Percentiles rank a stretch among this genome's conserved stretches.
These are phyloP conservation scores for Trypethelium eluteriae DNA, from an alignment of 495 filamentous ascomycete species.

Conservation along the genomic window DNA sequence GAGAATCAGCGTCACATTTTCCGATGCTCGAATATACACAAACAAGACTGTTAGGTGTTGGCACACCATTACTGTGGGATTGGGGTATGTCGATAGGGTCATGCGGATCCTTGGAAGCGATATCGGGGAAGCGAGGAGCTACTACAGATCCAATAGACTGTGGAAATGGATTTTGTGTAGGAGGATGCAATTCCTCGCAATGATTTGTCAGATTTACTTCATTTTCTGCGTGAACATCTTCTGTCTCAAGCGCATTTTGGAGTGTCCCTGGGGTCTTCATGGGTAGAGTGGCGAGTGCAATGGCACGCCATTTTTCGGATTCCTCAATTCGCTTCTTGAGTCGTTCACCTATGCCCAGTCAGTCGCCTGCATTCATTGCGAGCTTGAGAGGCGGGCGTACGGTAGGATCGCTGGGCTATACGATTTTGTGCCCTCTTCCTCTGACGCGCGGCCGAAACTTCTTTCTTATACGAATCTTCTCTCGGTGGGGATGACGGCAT, in stretches of 20 bases:
- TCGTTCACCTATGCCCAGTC: neutral
- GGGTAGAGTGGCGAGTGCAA: neutral
- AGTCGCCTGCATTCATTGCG: neutral
- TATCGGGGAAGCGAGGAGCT: neutral
- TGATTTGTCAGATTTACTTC: neutral
- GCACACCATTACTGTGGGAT: neutral
- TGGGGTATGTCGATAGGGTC: neutral
- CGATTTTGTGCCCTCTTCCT: neutral
- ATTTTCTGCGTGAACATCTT: neutral
- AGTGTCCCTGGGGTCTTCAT: neutral
- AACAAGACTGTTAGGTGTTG: neutral
- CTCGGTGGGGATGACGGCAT: neutral
- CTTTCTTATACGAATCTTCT: neutral
- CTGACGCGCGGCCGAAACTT: neutral
- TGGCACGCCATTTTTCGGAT: neutral
- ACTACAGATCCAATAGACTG: neutral
- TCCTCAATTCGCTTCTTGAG: neutral
- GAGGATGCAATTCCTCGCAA: neutral
- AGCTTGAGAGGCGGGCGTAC: neutral
- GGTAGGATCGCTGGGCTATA: neutral
- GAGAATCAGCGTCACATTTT: neutral
- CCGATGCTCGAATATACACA: neutral
- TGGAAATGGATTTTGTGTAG: neutral
- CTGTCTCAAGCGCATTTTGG: neutral
- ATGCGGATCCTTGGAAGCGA: neutral